Evolutionary conservation across 495 filamentous ascomycete species (phyloP).

Genomic region (Penicillium canescens): DNA sequence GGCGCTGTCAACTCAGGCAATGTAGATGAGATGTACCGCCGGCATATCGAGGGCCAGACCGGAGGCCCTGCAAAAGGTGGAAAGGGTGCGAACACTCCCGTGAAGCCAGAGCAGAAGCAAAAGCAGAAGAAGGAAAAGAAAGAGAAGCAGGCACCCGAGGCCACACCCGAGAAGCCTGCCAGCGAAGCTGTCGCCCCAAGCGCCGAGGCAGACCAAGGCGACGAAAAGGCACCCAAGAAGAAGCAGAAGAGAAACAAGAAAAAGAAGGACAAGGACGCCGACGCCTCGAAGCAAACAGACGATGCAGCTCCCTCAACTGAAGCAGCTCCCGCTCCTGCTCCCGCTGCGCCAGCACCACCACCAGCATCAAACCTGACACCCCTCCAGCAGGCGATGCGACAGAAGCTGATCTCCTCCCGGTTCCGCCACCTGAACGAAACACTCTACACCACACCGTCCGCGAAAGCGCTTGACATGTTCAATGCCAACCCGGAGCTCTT

Average conservation of each 20-base stretch:
- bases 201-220: slow-evolving; percentile 23
- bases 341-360: slow-evolving; percentile 31
- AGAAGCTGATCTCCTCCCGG: slow-evolving; percentile 88
- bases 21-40: slow-evolving; percentile 73
- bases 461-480: slow-evolving; percentile 77
- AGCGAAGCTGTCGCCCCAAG: slow-evolving; percentile 24
- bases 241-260: slow-evolving; percentile 42
- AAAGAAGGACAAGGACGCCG: slow-evolving; percentile 28
- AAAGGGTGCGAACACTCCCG: slow-evolving; percentile 13
- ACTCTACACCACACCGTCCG: slow-evolving; percentile 88
- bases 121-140: slow-evolving; percentile 34
- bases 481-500: slow-evolving; percentile 82
- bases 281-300: slow-evolving; percentile 18
- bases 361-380: slow-evolving; percentile 69
- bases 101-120: slow-evolving; percentile 46
- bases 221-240: slow-evolving; percentile 26
- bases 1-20: slow-evolving; percentile 67
- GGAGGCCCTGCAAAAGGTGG: slow-evolving; percentile 9
- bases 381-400: slow-evolving; percentile 87
- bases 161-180: slow-evolving; percentile 19
- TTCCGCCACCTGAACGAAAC: slow-evolving; percentile 98
- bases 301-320: slow-evolving; percentile 13
- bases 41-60: slow-evolving; percentile 70
- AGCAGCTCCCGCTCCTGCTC: slow-evolving; percentile 27
- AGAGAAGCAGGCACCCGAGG: slow-evolving; percentile 17